These are phyloP conservation scores for Margaritispora aquatica DNA, from an alignment of 495 filamentous ascomycete species.

Conservation along the genomic window DNA sequence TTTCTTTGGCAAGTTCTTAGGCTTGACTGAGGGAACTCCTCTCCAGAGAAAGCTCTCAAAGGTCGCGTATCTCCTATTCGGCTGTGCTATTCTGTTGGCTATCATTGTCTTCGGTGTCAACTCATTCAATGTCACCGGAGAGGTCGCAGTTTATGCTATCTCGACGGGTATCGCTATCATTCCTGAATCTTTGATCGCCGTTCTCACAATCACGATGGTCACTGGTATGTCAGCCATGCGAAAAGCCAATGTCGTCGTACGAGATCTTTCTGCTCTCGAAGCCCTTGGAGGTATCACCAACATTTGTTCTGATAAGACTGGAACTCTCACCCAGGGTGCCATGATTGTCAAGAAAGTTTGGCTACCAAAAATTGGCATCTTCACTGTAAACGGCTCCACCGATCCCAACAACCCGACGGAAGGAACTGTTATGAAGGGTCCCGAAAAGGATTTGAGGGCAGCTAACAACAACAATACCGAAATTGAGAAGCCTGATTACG, in stretches of 20 bases:
- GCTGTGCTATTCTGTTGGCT: conserved; percentile 65
- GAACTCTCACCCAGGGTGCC: conserved; percentile 72
- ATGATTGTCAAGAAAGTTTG: conserved; percentile 78
- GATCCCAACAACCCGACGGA: conserved; percentile 52
- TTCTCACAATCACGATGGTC: conserved; percentile 69
- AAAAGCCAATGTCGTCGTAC: conserved; percentile 69
- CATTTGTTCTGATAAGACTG: conserved; percentile 86
- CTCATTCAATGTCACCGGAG: conserved; percentile 58
- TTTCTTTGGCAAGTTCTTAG: conserved; percentile 59
- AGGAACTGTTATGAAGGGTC: conserved; percentile 43
- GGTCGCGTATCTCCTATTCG: conserved; percentile 69
- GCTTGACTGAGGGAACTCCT: conserved; percentile 73
- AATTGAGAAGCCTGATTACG: conserved; percentile 32
- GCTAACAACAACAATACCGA: background rate
- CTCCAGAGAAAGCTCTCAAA: conserved; percentile 76
- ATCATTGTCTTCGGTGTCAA: conserved; percentile 79
- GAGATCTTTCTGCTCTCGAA: conserved; percentile 71
- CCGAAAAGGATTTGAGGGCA: conserved; percentile 2
- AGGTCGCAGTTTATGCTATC: conserved; percentile 79
- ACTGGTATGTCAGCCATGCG: conserved; percentile 74
- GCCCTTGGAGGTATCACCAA: conserved; percentile 81
- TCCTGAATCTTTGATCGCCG: conserved; percentile 62
- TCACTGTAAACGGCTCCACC: conserved; percentile 51
- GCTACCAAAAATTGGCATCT: conserved; percentile 56
- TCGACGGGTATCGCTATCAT: conserved; percentile 68